These are phyloP conservation scores for Gossypioides kirkii DNA, from an alignment of 345 rosid species.

Conservation along the genomic window DNA sequence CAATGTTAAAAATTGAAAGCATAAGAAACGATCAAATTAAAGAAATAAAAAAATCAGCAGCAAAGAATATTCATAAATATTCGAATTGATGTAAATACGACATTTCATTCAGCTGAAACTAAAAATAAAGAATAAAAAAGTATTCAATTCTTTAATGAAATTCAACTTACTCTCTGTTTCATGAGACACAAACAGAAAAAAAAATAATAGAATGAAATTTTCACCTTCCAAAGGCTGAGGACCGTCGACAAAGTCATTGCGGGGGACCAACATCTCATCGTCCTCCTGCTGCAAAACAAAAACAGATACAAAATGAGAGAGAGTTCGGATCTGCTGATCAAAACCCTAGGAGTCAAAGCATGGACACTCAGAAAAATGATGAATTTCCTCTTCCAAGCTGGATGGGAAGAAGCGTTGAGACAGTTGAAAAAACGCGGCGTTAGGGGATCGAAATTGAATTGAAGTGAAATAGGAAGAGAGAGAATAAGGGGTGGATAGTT, in stretches of 20 bases:
- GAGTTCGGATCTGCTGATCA: background rate
- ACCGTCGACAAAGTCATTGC: conserved; percentile 73
- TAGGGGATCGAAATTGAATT: background rate
- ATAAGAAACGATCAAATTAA: background rate
- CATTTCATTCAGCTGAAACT: background rate
- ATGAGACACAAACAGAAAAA: background rate
- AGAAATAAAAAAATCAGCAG: background rate
- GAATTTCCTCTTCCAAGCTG: background rate
- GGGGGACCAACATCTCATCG: conserved; percentile 95
- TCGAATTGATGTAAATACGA: background rate
- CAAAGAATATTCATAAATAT: background rate
- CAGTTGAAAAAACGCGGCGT: background rate
- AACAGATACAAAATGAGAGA: background rate
- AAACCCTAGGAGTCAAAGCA: background rate
- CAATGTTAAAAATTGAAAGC: background rate
- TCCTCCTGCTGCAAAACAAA: conserved; percentile 64
- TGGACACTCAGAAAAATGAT: background rate
- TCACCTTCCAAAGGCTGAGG: conserved; percentile 95
- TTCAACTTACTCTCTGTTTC: background rate
- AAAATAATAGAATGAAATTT: background rate
- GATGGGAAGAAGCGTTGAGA: background rate
- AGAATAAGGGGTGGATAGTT: conserved; percentile 21
- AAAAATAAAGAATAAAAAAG: background rate
- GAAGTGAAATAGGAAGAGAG: background rate
- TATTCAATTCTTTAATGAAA: background rate